These are phyloP conservation scores for Crithidia bombi DNA, from an alignment of 208 protist genomes.

Conservation along the genomic window DNA sequence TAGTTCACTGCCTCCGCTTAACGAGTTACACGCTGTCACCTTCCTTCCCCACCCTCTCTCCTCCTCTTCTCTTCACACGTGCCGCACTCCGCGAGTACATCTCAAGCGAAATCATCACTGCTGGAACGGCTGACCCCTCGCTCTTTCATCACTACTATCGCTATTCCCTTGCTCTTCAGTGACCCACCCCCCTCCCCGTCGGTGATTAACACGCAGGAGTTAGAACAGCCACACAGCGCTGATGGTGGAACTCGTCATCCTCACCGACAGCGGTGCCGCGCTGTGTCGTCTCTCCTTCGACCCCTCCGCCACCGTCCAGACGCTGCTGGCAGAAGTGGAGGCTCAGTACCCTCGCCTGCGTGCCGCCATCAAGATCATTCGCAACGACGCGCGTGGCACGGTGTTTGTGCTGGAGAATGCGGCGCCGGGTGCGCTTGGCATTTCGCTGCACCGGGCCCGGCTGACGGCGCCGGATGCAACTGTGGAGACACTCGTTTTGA, in stretches of 20 bases:
- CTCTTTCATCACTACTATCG: no score
- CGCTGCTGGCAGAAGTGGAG: constrained; percentile 6
- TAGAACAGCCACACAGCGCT: no score
- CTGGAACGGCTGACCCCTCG: no score
- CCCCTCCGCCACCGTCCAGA: constrained; percentile 9
- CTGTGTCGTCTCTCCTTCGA: constrained; percentile 11
- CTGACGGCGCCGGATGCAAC: constrained; percentile 1
- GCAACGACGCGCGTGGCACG: constrained; percentile 21
- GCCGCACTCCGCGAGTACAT: no score
- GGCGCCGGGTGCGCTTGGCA: not conserved
- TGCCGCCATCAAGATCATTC: not conserved
- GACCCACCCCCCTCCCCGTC: no score
- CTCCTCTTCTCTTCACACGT: no score
- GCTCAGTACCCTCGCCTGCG: constrained; percentile 6
- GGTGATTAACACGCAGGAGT: no score
- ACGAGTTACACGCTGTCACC: no score
- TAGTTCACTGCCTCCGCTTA: no score
- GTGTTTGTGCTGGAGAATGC: not conserved
- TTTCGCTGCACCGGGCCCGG: constrained; percentile 8
- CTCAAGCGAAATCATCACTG: no score
- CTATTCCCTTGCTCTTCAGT: no score
- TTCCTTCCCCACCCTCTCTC: no score
- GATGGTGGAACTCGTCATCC: constrained; percentile 31
- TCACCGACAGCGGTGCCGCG: not conserved
- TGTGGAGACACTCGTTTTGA: constrained; percentile 22